These are phyloP conservation scores for Amniculicola lignicola DNA, from an alignment of 495 filamentous ascomycete genomes.

Conservation along the genomic window DNA sequence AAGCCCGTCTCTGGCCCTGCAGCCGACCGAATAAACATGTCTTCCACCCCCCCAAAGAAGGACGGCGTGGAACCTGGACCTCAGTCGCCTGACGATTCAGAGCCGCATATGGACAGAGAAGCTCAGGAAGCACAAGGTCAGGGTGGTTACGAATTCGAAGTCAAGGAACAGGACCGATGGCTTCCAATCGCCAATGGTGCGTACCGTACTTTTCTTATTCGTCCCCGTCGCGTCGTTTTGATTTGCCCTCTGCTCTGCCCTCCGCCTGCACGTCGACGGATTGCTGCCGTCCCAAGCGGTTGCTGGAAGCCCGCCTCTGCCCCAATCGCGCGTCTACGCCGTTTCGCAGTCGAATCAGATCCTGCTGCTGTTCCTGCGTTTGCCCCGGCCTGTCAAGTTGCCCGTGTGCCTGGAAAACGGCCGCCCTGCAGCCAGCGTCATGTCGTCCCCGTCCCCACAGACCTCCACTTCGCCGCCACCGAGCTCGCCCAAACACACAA, in stretches of 20 bases:
- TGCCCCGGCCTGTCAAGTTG: slow-evolving; percentile 14
- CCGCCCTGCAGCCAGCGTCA: slow-evolving; percentile 33
- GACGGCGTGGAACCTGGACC: slow-evolving; percentile 84
- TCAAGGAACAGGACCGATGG: slow-evolving; percentile 99
- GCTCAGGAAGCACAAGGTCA: slow-evolving; percentile 61
- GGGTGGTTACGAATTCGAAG: slow-evolving; percentile 89
- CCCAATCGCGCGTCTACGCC: slow-evolving; percentile 44
- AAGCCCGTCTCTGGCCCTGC: slow-evolving; percentile 51
- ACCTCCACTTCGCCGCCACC: slow-evolving; percentile 44
- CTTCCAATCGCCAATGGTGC: slow-evolving; percentile 99
- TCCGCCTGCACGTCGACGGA: slow-evolving; percentile 45
- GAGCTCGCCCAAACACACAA: slow-evolving; percentile 8
- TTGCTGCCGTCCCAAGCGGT: slow-evolving; percentile 48
- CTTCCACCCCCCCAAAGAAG: slow-evolving; percentile 83
- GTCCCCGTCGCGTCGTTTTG: slow-evolving; percentile 36
- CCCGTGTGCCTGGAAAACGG: slow-evolving; percentile 35
- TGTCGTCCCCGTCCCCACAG: slow-evolving; percentile 45
- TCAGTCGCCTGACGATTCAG: slow-evolving; percentile 86
- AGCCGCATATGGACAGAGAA: slow-evolving; percentile 66
- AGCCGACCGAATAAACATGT: slow-evolving; percentile 77
- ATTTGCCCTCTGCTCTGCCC: slow-evolving; percentile 59
- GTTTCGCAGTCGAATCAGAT: slow-evolving; percentile 42
- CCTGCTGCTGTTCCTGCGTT: slow-evolving; percentile 10
- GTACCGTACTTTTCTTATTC: slow-evolving; percentile 50
- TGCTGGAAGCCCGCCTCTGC: slow-evolving; percentile 47